These are phyloP conservation scores for Pythium brassicae DNA, from an alignment of 352 stramenopile genomes.

Conservation along the genomic window DNA sequence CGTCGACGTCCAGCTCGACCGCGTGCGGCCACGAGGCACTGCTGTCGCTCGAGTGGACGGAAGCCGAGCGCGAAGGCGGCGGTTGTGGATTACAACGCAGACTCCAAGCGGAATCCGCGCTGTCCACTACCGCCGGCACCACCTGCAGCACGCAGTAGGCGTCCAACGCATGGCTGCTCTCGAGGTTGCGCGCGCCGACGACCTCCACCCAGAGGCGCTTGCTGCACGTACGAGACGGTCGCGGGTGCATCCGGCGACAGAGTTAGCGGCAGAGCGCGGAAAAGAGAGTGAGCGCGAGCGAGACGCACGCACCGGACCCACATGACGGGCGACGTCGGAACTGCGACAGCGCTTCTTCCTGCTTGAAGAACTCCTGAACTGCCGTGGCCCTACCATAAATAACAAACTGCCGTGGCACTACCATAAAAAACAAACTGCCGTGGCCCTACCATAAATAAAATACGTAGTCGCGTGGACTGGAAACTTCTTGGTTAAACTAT, in stretches of 20 bases:
- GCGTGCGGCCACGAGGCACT: constrained; percentile 44
- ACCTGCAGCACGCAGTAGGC: constrained; percentile 64
- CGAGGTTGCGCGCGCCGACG: constrained; percentile 65
- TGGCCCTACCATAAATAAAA: too few species aligned
- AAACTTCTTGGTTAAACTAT: too few species aligned
- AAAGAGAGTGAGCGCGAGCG: background rate
- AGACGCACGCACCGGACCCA: background rate
- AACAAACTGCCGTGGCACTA: too few species aligned
- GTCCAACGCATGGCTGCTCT: constrained; percentile 52
- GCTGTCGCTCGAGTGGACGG: constrained; percentile 15
- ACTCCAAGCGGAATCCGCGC: too few species aligned
- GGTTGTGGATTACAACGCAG: background rate
- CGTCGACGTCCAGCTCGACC: constrained; percentile 24
- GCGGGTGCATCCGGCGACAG: background rate
- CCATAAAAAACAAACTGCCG: too few species aligned
- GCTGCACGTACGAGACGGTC: constrained; percentile 7
- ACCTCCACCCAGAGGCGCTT: constrained; percentile 61
- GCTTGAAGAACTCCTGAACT: constrained; percentile 9
- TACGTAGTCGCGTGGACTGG: too few species aligned
- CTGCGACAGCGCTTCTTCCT: constrained; percentile 2
- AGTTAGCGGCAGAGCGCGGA: too few species aligned
- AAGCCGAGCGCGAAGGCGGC: constrained; percentile 11
- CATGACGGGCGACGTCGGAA: constrained; percentile 4
- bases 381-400: too few species aligned
- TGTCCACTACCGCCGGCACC: constrained; percentile 2